Evolutionary conservation across 2,329 filamentous ascomycete species (phyloP), one percentile per base, ranked within the genome.

Genomic region (Fusarium sulawesiense): DNA sequence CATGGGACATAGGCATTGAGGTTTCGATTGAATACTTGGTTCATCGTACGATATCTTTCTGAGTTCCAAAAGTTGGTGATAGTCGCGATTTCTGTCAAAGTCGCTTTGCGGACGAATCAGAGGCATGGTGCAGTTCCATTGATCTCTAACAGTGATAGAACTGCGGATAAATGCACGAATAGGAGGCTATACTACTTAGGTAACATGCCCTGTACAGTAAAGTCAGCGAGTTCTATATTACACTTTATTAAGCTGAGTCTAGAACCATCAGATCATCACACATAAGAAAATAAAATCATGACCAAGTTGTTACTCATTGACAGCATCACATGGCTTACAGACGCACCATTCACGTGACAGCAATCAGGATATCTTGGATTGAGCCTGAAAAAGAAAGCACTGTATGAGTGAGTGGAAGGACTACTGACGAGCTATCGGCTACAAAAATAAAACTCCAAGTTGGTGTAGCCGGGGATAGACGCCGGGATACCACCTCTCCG

Each of bases 21-120:
- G 51, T 34, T 41, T 16, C 34, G 12, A 44, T 23, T 49, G 56
- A 58, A 40, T 41, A 23, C 30, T 37, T 51, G 47, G 50, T 13
- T 30, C 34, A 59, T 69, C 60, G 45, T 66, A 66, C 56, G 66
- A 66, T 69, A 45, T 32, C 32, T 46, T 16, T 29, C 16, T 27
- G 32, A 18, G 18, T 40, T 48, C 55, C 44, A 34, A 60, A 48
- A 68, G 29, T 12, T 53, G 51, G 60, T 55, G 46, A 64, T 45
- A 34, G 47, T 69, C 44, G 27, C 23, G 25, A 11, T 41, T 41
- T 21, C 32, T 47, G 21, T 68, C 41, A 30, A 50, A 56, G 21
- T 60, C 29, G 42, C 12, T 42, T 68, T 65, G 45, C 59, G 45
- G 60, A 29, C 68, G 48, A 71, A 68, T 68, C 68, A 65, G 46